Evolutionary conservation across 2,329 filamentous ascomycete genomes (phyloP).

Genomic region (Purpureocillium lavendulum): DNA sequence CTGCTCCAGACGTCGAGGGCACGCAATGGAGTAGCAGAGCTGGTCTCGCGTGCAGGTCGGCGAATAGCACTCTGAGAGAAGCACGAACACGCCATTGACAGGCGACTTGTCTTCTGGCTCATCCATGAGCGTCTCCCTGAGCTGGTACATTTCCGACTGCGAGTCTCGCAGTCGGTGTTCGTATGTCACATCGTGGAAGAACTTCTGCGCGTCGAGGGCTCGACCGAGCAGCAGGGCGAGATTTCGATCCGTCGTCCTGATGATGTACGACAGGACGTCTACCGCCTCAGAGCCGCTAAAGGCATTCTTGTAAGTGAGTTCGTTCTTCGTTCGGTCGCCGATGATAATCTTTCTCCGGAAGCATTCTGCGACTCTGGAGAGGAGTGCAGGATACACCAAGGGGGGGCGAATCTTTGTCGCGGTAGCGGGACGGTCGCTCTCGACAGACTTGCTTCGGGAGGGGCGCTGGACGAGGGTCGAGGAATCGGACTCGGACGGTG

Average conservation of each 20-base stretch:
- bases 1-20: slow-evolving; percentile 85
- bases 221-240: slow-evolving; percentile 83
- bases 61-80: slow-evolving; percentile 95
- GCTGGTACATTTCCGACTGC: slow-evolving; percentile 92
- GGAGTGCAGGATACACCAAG: slow-evolving; percentile 83
- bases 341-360: slow-evolving; percentile 84
- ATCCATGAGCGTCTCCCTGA: slow-evolving; percentile 86
- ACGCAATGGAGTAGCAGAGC: slow-evolving; percentile 96
- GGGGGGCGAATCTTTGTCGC: slow-evolving; percentile 60
- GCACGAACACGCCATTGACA: slow-evolving; percentile 93
- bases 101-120: slow-evolving; percentile 60
- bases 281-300: slow-evolving; percentile 95
- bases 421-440: slow-evolving; percentile 48
- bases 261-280: slow-evolving; percentile 91
- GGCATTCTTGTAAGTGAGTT: slow-evolving; percentile 91
- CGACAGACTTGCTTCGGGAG: slow-evolving; percentile 47
- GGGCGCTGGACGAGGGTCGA: slow-evolving; percentile 43
- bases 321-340: slow-evolving; percentile 90
- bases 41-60: slow-evolving; percentile 94
- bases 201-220: slow-evolving; percentile 93
- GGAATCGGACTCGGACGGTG: slow-evolving; percentile 50
- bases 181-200: slow-evolving; percentile 98
- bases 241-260: slow-evolving; percentile 93
- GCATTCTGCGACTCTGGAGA: slow-evolving; percentile 88
- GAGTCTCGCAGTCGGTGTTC: slow-evolving; percentile 92